Evolutionary conservation across 139 green algal species (phyloP), one percentile per base, ranked within the genome.

Genomic region (Chlamydomonas schloesseri): DNA sequence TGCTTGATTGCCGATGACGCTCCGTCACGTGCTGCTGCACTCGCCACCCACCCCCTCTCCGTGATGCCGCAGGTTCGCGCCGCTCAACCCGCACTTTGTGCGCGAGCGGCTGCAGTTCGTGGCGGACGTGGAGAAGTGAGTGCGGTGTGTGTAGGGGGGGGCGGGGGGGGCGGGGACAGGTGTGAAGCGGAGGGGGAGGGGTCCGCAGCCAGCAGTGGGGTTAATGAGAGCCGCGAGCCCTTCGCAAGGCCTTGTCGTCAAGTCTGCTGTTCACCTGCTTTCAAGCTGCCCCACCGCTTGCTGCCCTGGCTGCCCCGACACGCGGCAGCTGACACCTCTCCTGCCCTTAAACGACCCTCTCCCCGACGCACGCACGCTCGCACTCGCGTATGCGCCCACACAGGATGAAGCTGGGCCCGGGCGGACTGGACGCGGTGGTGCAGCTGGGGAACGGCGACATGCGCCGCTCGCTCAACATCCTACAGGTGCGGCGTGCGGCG

Each of bases 391-490:
- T n/a, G n/a, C n/a, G n/a, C n/a, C n/a, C n/a, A n/a, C n/a, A n/a
- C 89, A 94, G 91, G 28, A 82, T 93, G 18, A 90, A 91, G 37
- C 78, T 97, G 64, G 93, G 91, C 24, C 76, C 88, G 15, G 94
- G 83, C 0, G 97, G 96, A 11, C 78, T 99, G 89, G 90, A 98
- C 17, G 95, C 98, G 3, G 77, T 99, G 15, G 84, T 98, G 31
- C 80, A 88, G 46, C 91, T 99, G 46, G 95, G 95, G 14, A 75
- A 65, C 0, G 98, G 98, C 0, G 98, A 99, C 93, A 99, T 99
- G 98, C 91, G 98, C 29, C 91, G 95, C 13, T 96, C 95, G 2
- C 96, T 99, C 81, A 99, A 99, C 94, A 97, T 99, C 69, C 90
- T 99, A 69, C 96, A 98, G 93, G 94, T 93, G 42, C 68, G 88